Evolutionary conservation across 441 rosid genomes (phyloP).

Genomic region (Erodium chrysanthum): DNA sequence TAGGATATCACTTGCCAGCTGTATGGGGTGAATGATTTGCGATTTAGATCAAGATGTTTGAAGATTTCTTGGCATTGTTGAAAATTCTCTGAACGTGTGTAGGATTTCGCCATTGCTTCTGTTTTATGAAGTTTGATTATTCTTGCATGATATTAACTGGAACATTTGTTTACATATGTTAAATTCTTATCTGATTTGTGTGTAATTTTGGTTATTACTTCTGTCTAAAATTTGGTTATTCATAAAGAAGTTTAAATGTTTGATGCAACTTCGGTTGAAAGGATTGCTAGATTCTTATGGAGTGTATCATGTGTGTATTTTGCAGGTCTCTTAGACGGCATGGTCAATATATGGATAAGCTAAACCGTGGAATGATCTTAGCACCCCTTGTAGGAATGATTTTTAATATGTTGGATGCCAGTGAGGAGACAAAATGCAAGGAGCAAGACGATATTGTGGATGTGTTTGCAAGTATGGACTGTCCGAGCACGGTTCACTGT

Average conservation of each 20-base stretch:
- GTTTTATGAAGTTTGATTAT: neutral
- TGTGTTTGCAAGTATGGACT: constrained; percentile 79
- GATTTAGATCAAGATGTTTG: neutral
- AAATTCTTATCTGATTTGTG: neutral
- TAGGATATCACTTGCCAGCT: neutral
- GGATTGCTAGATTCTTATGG: neutral
- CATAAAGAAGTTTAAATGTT: neutral
- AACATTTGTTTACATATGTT: neutral
- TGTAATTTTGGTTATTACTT: neutral
- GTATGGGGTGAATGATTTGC: neutral
- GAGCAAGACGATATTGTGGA: constrained; percentile 55
- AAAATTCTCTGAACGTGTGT: neutral
- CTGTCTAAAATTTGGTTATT: neutral
- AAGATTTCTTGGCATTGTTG: neutral
- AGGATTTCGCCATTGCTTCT: neutral
- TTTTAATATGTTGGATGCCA: constrained; percentile 75
- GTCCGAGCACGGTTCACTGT: constrained; percentile 54
- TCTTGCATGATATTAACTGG: neutral
- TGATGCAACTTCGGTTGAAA: neutral
- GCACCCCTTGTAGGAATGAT: constrained; percentile 87
- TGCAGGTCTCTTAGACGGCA: constrained; percentile 73
- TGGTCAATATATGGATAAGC: constrained; percentile 63
- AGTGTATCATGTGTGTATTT: constrained; percentile 10
- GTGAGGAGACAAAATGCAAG: constrained; percentile 29
- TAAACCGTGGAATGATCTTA: constrained; percentile 67